Evolutionary conservation across 2,329 filamentous ascomycete genomes (phyloP).

Genomic region (Penicillium polonicum): DNA sequence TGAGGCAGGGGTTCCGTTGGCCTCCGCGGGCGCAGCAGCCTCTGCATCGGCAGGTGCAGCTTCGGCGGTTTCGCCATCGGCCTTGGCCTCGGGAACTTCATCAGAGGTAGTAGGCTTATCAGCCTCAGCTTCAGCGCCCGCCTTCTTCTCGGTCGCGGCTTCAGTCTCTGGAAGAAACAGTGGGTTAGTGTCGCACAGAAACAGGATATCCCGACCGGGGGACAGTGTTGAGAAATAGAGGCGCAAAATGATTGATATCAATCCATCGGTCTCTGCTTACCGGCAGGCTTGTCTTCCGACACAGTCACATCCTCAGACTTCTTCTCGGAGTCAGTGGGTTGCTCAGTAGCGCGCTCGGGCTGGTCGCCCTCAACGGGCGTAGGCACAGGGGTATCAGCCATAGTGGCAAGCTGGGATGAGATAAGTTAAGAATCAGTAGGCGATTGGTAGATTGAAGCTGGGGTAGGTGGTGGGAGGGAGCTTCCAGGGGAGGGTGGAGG

Average conservation of each 20-base stretch:
- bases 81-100: slow-evolving; percentile 28
- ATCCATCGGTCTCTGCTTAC: slow-evolving; percentile 16
- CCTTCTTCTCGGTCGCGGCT: slow-evolving; percentile 28
- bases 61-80: slow-evolving; percentile 24
- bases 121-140: slow-evolving; percentile 29
- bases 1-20: slow-evolving; percentile 51
- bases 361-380: slow-evolving; percentile 35
- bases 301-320: slow-evolving; percentile 22
- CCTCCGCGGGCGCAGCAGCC: slow-evolving; percentile 33
- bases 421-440: slow-evolving; percentile 19
- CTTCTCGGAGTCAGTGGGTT: slow-evolving; percentile 31
- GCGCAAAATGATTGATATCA: background rate
- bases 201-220: background rate
- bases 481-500: slow-evolving; percentile 24
- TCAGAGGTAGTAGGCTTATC: slow-evolving; percentile 29
- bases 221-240: slow-evolving; percentile 1
- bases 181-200: slow-evolving; percentile 25
- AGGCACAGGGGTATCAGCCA: slow-evolving; percentile 40
- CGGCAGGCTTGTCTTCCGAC: slow-evolving; percentile 20
- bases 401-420: slow-evolving; percentile 26
- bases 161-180: slow-evolving; percentile 16
- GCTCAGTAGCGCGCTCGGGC: slow-evolving; percentile 30
- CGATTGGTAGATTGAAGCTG: slow-evolving; percentile 13
- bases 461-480: slow-evolving; percentile 13
- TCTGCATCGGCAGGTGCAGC: slow-evolving; percentile 25